A percentile compares a stretch with the other conserved stretches of the same genome.
Conservation (phyloP, 2,329 filamentous ascomycete species). For the Microdochium bolleyi region DNA sequence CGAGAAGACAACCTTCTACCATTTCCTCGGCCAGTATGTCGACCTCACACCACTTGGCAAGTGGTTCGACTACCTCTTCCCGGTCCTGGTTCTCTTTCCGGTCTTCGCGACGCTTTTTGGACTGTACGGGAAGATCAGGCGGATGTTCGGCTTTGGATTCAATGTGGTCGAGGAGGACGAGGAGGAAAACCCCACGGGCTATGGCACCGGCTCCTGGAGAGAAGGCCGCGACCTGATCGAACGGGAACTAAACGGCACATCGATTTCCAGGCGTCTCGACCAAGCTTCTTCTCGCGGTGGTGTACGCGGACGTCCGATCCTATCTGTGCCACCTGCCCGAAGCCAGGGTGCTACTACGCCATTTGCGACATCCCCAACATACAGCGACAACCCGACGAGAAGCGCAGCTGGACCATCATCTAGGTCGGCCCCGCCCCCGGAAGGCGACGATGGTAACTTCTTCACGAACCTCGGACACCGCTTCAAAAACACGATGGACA, state of each 20-base stretch:
- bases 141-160: constrained; percentile 66
- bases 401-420: constrained; percentile 21
- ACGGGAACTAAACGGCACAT: constrained; percentile 65
- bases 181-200: constrained; percentile 48
- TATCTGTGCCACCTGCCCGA: constrained; percentile 36
- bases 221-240: constrained; percentile 89
- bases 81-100: constrained; percentile 77
- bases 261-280: constrained; percentile 40
- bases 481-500: constrained; percentile 88
- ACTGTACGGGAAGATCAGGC: constrained; percentile 74
- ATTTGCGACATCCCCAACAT: constrained; percentile 31
- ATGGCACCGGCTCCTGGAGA: constrained; percentile 78
- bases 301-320: constrained; percentile 33
- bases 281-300: constrained; percentile 27
- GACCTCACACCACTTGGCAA: constrained; percentile 74
- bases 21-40: constrained; percentile 77
- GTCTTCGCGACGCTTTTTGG: constrained; percentile 83
- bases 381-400: constrained; percentile 19
- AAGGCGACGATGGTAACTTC: constrained; percentile 71
- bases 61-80: constrained; percentile 84
- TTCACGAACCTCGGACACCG: constrained; percentile 78
- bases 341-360: constrained; percentile 30
- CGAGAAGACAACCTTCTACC: constrained; percentile 73
- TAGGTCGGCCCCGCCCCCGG: constrained; percentile 37
- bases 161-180: constrained; percentile 69